A percentile compares a stretch with the other conserved stretches of the same genome.
Conservation (phyloP, 2,329 filamentous ascomycete species). For the Chrysosporium queenslandicum region DNA sequence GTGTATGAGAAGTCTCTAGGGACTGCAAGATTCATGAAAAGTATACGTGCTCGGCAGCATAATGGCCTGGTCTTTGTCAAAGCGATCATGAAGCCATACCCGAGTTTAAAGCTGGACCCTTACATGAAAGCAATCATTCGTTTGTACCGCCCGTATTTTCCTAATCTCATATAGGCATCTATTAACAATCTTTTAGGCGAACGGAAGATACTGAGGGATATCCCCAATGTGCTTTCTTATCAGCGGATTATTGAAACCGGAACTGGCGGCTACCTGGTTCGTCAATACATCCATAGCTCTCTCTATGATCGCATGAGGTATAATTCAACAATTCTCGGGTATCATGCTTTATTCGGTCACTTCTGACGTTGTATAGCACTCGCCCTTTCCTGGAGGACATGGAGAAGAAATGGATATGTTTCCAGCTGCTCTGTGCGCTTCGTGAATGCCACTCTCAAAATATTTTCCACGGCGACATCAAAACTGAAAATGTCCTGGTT, state of each 20-base stretch:
- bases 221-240: constrained; percentile 85
- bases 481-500: constrained; percentile 91
- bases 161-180: constrained; percentile 18
- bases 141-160: constrained; percentile 37
- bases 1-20: constrained; percentile 88
- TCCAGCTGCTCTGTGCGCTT: constrained; percentile 84
- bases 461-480: constrained; percentile 95
- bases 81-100: constrained; percentile 85
- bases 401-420: constrained; percentile 97
- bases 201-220: constrained; percentile 63
- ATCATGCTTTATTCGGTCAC: neutral
- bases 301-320: constrained; percentile 82
- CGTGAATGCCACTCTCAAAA: constrained; percentile 83
- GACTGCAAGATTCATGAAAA: constrained; percentile 91
- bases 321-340: constrained; percentile 2
- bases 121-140: constrained; percentile 69
- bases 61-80: constrained; percentile 91
- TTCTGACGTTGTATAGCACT: constrained; percentile 52
- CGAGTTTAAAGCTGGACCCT: constrained; percentile 65
- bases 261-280: constrained; percentile 82
- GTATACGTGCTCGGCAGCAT: constrained; percentile 77
- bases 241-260: constrained; percentile 86
- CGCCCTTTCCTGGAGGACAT: constrained; percentile 93
- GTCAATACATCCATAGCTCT: constrained; percentile 92
- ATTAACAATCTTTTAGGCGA: constrained; percentile 50